Evolutionary conservation across 306 rosid genomes (phyloP), one percentile per base, ranked within the genome.

Genomic region (Malus sylvestris): DNA sequence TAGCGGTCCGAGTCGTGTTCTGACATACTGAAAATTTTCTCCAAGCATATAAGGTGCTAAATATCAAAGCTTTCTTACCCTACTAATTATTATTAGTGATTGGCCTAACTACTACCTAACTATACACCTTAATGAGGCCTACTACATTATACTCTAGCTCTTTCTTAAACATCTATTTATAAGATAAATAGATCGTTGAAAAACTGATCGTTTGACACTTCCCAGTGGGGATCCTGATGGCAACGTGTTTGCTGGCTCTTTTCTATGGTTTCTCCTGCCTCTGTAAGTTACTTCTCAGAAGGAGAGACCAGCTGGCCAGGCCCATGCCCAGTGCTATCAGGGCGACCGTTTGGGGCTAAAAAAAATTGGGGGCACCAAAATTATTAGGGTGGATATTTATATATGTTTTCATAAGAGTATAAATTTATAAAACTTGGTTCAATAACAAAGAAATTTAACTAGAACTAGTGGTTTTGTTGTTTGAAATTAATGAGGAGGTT

Each of bases 171-270:
- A 5, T 49, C 8, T 49, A 49, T 49, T 15, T 49, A 49, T 49
- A 15, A 49, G 55, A 16, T 19, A 49, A 5, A 49, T 1, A 49
- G 2, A 15, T 49, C 20, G 20, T 42, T 42, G 11, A 42, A 42
- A 42, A 49, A 16, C 55, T 15, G 55, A 15, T 15, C 8, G 5
- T 49, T 15, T 15, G 55, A 49, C 55, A 15, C 20, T 15, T 0
- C 3, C 33, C 4, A 72, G 89, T 91, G 95, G 88, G 83, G 74
- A 9, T 81, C 45, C 45, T 88, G 61, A 22, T 84, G 67, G 69
- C 20, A 58, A 0, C 86, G 67, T 67, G 64, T 81, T 29, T 89
- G 4, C 25, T 74, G 1, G 73, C 91, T 57, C 70, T 93, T 4
- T 60, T 81, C 2, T 86, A 68, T 78, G 71, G 79, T 45, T 25